Percentiles rank a stretch among this genome's conserved stretches.
These are phyloP conservation scores for Polytrichum formosum DNA, from an alignment of 225 moss, liverwort and hornwort species.

Conservation along the genomic window DNA sequence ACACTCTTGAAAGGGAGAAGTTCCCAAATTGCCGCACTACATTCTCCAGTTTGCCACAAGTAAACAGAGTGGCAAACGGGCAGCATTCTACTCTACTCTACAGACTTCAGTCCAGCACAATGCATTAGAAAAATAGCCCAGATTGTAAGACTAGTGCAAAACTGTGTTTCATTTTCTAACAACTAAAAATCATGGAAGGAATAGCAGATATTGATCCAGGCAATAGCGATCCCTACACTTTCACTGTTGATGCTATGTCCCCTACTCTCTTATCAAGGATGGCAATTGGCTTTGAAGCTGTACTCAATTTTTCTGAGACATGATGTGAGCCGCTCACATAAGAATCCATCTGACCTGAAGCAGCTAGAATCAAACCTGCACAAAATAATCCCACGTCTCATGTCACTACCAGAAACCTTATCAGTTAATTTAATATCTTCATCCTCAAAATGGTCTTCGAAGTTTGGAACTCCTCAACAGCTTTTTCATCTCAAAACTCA, in stretches of 20 bases:
- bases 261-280: not conserved
- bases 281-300: not conserved
- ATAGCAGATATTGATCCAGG: not conserved
- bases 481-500: too few species aligned
- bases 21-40: not conserved
- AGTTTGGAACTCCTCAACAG: too few species aligned
- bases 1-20: not conserved
- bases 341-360: constrained; percentile 65
- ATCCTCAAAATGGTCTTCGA: too few species aligned
- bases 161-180: not conserved
- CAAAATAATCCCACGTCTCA: not conserved
- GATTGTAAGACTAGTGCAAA: constrained; percentile 2
- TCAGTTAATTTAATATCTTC: too few species aligned
- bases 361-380: constrained; percentile 75
- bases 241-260: not conserved
- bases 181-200: not conserved
- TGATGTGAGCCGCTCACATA: constrained; percentile 29
- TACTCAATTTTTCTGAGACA: not conserved
- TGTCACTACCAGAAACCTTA: not conserved
- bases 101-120: not conserved
- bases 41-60: not conserved
- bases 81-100: not conserved
- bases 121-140: not conserved
- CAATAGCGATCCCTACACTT: not conserved
- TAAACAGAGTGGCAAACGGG: not conserved